Conservation (phyloP, 2,329 filamentous ascomycete species). For the Fusarium foetens region DNA sequence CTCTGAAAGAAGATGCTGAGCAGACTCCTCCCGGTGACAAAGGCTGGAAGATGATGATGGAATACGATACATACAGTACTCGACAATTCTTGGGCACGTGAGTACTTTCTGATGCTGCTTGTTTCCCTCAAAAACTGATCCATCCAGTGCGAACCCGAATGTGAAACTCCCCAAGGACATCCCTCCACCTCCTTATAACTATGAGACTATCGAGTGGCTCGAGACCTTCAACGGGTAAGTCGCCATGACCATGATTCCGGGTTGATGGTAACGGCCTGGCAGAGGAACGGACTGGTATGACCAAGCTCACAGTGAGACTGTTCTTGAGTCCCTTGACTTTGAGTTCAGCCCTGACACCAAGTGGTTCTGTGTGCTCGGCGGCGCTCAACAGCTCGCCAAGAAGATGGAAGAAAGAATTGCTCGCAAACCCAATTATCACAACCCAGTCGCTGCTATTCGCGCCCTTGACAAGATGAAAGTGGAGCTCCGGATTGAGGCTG, state of each 20-base stretch:
- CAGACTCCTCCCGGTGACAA: not conserved
- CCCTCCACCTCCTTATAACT: not conserved
- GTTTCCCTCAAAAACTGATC: not conserved
- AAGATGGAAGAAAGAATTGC: not conserved
- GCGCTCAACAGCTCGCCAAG: conserved; percentile 10
- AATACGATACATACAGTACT: conserved; percentile 15
- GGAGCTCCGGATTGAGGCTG: not conserved
- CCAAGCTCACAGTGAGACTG: conserved; percentile 9
- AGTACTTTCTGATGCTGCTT: not conserved
- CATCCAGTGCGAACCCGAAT: not conserved
- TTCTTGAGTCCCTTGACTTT: conserved; percentile 13
- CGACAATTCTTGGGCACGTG: conserved; percentile 4
- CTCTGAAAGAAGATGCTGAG: not conserved
- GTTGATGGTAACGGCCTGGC: not conserved
- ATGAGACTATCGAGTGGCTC: conserved; percentile 16
- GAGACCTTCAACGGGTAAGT: not conserved
- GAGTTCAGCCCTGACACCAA: not conserved
- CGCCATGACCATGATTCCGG: fast-evolving
- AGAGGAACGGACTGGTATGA: conserved; percentile 20
- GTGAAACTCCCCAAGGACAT: not conserved
- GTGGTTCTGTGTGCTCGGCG: conserved; percentile 13
- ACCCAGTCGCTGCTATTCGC: not conserved
- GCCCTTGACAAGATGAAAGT: not conserved
- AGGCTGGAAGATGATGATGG: conserved; percentile 12
- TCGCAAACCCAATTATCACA: not conserved